Conservation (phyloP, 176 grass and related monocot species). For the Cenchrus americanus region DNA sequence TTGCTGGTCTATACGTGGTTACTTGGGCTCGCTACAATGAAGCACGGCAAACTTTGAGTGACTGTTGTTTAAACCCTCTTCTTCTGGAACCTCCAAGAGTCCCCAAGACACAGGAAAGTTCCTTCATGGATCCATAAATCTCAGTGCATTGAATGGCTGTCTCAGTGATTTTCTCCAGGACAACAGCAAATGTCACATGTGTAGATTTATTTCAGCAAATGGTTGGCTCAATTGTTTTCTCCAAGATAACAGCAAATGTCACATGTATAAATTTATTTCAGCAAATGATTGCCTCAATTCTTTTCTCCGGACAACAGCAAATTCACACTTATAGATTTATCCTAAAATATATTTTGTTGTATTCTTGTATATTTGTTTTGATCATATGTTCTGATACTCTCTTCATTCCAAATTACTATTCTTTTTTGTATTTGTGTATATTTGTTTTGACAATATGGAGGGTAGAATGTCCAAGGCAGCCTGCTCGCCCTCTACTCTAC, state of each 20-base stretch:
- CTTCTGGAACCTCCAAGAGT: conserved; percentile 41
- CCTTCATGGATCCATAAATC: conserved; percentile 50
- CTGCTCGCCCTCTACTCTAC: too few species aligned
- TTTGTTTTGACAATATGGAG: too few species aligned
- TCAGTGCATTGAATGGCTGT: not conserved
- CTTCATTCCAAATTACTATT: too few species aligned
- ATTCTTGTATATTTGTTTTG: too few species aligned
- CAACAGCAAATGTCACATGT: conserved; percentile 1
- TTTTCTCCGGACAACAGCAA: too few species aligned
- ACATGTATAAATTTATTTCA: not conserved
- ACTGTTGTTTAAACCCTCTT: conserved; percentile 49
- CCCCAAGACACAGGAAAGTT: conserved; percentile 39
- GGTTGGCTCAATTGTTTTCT: not conserved
- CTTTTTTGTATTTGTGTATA: too few species aligned
- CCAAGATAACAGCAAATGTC: not conserved
- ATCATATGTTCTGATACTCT: too few species aligned
- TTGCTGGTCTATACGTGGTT: conserved; percentile 83
- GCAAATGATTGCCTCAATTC: too few species aligned
- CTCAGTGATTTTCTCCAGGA: not conserved
- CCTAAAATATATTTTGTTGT: not conserved
- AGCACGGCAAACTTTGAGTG: not conserved
- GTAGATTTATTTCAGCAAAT: not conserved
- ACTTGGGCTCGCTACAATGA: conserved; percentile 81
- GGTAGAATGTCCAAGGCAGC: too few species aligned
- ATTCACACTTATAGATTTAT: not conserved